A percentile compares a stretch with the other conserved stretches of the same genome.
These are phyloP conservation scores for Moricandia moricandioides DNA, from an alignment of 345 rosid genomes.

Conservation along the genomic window DNA sequence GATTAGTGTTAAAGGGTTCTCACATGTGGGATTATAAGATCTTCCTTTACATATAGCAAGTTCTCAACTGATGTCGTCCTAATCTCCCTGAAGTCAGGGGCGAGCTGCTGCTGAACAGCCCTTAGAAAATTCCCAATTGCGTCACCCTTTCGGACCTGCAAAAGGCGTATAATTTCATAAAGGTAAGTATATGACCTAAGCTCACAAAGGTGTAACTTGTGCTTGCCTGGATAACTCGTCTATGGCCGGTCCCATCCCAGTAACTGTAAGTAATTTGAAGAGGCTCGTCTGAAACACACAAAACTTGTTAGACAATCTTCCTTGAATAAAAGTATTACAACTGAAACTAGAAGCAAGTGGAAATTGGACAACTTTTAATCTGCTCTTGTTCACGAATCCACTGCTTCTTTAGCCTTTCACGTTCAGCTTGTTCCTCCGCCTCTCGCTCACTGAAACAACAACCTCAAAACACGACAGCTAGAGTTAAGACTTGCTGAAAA, in stretches of 20 bases:
- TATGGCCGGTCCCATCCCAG: constrained; percentile 99
- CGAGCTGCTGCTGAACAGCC: constrained; percentile 94
- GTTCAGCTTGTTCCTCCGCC: constrained; percentile 99
- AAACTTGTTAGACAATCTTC: constrained; percentile 3
- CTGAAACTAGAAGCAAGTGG: background rate
- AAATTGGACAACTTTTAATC: constrained; percentile 60
- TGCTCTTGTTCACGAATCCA: constrained; percentile 90
- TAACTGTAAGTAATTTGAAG: constrained; percentile 96
- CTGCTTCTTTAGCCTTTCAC: constrained; percentile 87
- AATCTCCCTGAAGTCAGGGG: constrained; percentile 96
- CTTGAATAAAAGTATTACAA: background rate
- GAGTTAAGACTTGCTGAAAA: constrained; percentile 17
- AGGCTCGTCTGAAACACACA: constrained; percentile 67
- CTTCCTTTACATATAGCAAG: constrained; percentile 95
- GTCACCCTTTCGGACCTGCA: constrained; percentile 86
- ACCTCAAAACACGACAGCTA: constrained; percentile 73
- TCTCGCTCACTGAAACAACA: constrained; percentile 96
- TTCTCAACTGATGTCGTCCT: constrained; percentile 93
- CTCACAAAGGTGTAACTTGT: constrained; percentile 14
- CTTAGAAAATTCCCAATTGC: constrained; percentile 85
- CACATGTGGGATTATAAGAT: constrained; percentile 95
- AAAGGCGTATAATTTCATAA: background rate
- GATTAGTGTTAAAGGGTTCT: constrained; percentile 34
- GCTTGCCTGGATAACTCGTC: constrained; percentile 83
- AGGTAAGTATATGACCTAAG: background rate